phyloP scores from a whole-genome alignment of 345 rosid genomes.

The Nephelium lappaceum region DNA sequence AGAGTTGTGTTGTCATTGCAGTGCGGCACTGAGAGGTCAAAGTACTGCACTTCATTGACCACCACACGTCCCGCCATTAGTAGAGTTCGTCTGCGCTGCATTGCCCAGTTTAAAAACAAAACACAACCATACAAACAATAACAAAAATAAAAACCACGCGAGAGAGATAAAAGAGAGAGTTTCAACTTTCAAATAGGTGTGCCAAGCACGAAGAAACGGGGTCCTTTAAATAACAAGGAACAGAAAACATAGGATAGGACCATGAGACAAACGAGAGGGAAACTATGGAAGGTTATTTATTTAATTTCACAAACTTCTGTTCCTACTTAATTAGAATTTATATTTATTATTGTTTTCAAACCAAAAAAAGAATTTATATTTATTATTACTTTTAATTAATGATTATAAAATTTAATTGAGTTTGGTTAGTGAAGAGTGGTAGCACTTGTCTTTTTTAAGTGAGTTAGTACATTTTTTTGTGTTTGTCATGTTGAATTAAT shows the following conservation, averaged over 20 bases:
- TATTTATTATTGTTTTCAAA: background rate
- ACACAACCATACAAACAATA: too few relatives aligned
- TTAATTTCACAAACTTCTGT: too few relatives aligned
- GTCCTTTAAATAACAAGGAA: too few relatives aligned
- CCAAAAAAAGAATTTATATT: too few relatives aligned
- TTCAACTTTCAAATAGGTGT: background rate
- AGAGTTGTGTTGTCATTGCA: background rate
- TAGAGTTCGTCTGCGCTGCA: conserved; percentile 6
- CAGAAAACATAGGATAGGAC: background rate
- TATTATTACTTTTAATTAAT: background rate
- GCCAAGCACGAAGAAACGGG: background rate
- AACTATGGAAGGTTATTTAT: conserved; percentile 7
- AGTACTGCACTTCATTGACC: background rate
- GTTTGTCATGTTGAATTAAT: too few relatives aligned
- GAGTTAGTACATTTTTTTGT: too few relatives aligned
- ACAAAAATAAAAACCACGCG: background rate
- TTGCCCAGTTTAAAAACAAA: background rate
- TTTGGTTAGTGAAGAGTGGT: too few relatives aligned
- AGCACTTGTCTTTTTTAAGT: too few relatives aligned
- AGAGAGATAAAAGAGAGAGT: background rate
- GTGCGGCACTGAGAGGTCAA: background rate
- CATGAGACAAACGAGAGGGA: conserved; percentile 23
- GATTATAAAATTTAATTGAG: background rate
- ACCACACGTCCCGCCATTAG: conserved; percentile 11
- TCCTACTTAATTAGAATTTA: background rate